phyloP scores from a whole-genome alignment of 179 eudicot genomes.

The Drosera spatulata region DNA sequence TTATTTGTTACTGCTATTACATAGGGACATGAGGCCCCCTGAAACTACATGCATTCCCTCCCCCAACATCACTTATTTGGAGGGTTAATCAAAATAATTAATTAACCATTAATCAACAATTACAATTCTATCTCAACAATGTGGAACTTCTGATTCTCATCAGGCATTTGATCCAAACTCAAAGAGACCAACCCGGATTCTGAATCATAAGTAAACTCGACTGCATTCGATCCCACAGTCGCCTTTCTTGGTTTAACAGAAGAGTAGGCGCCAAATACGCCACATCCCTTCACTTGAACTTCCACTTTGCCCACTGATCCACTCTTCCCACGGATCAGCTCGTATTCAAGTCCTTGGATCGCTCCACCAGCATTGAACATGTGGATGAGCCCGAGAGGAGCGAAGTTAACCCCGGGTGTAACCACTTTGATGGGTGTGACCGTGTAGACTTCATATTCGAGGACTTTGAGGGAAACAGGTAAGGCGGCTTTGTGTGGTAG shows the following conservation, averaged over 20 bases:
- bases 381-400: conserved; percentile 74
- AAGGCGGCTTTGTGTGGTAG: conserved; percentile 44
- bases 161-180: conserved; percentile 49
- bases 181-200: conserved; percentile 50
- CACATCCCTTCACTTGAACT: conserved; percentile 79
- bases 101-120: not conserved
- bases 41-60: no score
- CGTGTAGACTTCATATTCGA: conserved; percentile 57
- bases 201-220: conserved; percentile 41
- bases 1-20: no score
- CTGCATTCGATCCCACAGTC: conserved; percentile 31
- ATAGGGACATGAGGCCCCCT: no score
- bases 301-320: conserved; percentile 32
- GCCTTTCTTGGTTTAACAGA: conserved; percentile 61
- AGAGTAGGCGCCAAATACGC: conserved; percentile 77
- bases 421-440: conserved; percentile 56
- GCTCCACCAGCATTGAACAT: conserved; percentile 98
- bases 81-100: no score
- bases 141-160: conserved; percentile 44
- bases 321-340: conserved; percentile 17
- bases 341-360: conserved; percentile 48
- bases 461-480: conserved; percentile 69
- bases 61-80: no score
- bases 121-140: conserved; percentile 49
- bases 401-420: conserved; percentile 46